Evolutionary conservation across 768 basidiomycete species (phyloP).

Genomic region (Mycena floridula): DNA sequence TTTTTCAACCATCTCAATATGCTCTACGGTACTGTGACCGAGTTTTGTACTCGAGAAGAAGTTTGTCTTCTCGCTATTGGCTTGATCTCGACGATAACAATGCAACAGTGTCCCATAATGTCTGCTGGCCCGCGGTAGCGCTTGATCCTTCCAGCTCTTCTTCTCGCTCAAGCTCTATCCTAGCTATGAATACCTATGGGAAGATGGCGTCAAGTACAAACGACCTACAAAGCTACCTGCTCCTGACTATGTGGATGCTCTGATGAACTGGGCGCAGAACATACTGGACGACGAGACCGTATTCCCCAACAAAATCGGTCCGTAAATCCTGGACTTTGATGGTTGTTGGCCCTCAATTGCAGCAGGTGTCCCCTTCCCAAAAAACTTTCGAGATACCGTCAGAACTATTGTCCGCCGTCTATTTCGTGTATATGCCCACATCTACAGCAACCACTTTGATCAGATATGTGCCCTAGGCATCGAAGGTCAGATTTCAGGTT

Average conservation of each 20-base stretch:
- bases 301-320: slow-evolving; percentile 95
- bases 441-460: slow-evolving; percentile 99
- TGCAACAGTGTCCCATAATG: slow-evolving; percentile 84
- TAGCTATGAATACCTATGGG: slow-evolving; percentile 95
- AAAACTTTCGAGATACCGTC: slow-evolving; percentile 84
- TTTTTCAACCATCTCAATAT: slow-evolving; percentile 99
- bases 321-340: too few species aligned
- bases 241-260: slow-evolving; percentile 92
- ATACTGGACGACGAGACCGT: slow-evolving; percentile 87
- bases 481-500: slow-evolving; percentile 58
- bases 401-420: slow-evolving; percentile 87
- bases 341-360: too few species aligned
- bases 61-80: slow-evolving; percentile 33
- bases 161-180: too few species aligned
- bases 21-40: slow-evolving; percentile 97
- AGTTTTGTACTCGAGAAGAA: slow-evolving; percentile 94
- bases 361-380: slow-evolving; percentile 84
- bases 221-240: slow-evolving; percentile 91
- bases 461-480: slow-evolving; percentile 97
- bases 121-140: slow-evolving; percentile 87
- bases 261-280: slow-evolving; percentile 98
- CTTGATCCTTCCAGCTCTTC: too few species aligned
- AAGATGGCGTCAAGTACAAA: slow-evolving; percentile 83
- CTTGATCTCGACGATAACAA: neutral
- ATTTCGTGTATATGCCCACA: slow-evolving; percentile 96